Evolutionary conservation across 2,329 filamentous ascomycete species (phyloP).

Genomic region (Cladorrhinum sp.): DNA sequence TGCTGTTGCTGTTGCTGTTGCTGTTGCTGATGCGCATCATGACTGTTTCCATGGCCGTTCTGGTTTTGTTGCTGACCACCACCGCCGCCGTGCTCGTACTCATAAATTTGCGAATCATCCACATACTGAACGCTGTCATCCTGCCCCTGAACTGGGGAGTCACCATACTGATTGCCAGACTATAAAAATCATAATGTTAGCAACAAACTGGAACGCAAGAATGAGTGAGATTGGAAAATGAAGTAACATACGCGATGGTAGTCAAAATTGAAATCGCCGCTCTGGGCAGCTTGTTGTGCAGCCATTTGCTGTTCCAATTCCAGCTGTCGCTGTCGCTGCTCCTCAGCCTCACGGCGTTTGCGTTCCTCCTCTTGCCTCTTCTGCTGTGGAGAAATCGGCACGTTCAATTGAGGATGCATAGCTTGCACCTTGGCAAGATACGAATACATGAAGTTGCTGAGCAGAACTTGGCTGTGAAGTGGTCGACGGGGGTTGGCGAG

Average conservation of each 20-base stretch:
- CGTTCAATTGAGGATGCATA: slow-evolving; percentile 94
- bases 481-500: slow-evolving; percentile 93
- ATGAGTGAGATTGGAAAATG: neutral
- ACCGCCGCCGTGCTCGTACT: slow-evolving; percentile 33
- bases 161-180: slow-evolving; percentile 33
- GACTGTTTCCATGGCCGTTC: slow-evolving; percentile 3
- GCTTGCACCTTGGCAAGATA: slow-evolving; percentile 98
- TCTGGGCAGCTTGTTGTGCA: slow-evolving; percentile 26
- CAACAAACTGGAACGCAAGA: slow-evolving; percentile 2
- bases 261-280: slow-evolving; percentile 35
- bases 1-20: neutral
- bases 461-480: slow-evolving; percentile 86
- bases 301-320: slow-evolving; percentile 40
- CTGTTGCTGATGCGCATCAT: slow-evolving; percentile 12
- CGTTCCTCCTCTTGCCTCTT: slow-evolving; percentile 43
- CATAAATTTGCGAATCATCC: slow-evolving; percentile 35
- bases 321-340: slow-evolving; percentile 41
- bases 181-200: slow-evolving; percentile 11
- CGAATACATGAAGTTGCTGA: slow-evolving; percentile 99
- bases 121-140: slow-evolving; percentile 31
- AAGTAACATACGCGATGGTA: slow-evolving; percentile 35
- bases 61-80: slow-evolving; percentile 17
- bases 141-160: slow-evolving; percentile 24
- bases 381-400: slow-evolving; percentile 71
- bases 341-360: slow-evolving; percentile 42